phyloP scores from a whole-genome alignment of 768 basidiomycete species.

The Tylopilus balloui region DNA sequence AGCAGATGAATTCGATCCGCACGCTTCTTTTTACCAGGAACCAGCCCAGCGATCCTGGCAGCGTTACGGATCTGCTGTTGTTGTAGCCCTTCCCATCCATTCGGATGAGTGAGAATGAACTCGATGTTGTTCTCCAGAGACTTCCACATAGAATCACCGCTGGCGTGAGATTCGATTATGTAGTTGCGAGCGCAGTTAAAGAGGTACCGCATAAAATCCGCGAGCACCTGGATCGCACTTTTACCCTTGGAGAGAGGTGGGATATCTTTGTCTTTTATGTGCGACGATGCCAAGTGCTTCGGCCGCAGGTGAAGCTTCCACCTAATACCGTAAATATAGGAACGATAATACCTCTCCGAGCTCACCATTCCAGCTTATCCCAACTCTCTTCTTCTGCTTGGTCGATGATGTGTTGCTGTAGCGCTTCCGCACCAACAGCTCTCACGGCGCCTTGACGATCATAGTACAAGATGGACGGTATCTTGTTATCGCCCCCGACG shows the following conservation, averaged over 20 bases:
- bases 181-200: conserved; percentile 21
- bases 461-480: conserved; percentile 47
- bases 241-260: conserved; percentile 20
- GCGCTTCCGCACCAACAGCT: conserved; percentile 41
- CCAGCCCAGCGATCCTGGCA: background rate
- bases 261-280: conserved; percentile 19
- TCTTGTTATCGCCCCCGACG: conserved; percentile 44
- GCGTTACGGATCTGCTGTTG: conserved; percentile 5
- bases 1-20: conserved; percentile 20
- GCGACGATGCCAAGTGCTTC: conserved; percentile 20
- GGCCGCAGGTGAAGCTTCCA: conserved; percentile 32
- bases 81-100: conserved; percentile 6
- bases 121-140: conserved; percentile 4
- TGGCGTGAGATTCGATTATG: conserved; percentile 26
- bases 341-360: background rate
- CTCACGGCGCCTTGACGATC: conserved; percentile 36
- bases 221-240: conserved; percentile 19
- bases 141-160: conserved; percentile 12
- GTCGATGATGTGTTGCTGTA: conserved; percentile 1
- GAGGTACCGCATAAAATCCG: conserved; percentile 27
- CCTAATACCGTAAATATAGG: background rate
- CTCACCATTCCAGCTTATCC: conserved; percentile 6
- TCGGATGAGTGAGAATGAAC: conserved; percentile 6
- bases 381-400: conserved; percentile 4
- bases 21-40: conserved; percentile 11